A percentile compares a stretch with the other conserved stretches of the same genome.
Conservation (phyloP, 192 early-diverging fungal genomes). For the Podila clonocystis region DNA sequence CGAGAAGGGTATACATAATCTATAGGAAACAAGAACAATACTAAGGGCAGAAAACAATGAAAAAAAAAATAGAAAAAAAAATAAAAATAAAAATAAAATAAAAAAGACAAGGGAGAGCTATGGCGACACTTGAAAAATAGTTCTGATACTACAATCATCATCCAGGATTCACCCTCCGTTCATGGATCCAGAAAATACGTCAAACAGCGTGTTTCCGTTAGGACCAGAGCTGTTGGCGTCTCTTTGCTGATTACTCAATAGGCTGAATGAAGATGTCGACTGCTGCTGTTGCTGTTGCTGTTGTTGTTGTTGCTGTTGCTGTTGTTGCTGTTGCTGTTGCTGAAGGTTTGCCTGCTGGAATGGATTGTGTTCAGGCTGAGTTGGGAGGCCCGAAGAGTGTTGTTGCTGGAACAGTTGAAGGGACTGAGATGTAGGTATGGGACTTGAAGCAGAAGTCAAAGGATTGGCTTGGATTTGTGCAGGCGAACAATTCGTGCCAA, state of each 20-base stretch:
- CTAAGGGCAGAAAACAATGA: too few relatives aligned
- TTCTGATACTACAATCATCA: too few relatives aligned
- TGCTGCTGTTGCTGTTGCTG: neutral
- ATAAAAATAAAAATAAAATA: neutral
- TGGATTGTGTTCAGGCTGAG: neutral
- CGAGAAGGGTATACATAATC: too few relatives aligned
- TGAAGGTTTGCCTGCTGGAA: neutral
- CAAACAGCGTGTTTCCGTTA: too few relatives aligned
- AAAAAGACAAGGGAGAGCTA: neutral
- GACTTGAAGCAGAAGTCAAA: neutral
- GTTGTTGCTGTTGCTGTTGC: neutral
- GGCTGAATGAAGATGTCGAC: too few relatives aligned
- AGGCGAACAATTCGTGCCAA: neutral
- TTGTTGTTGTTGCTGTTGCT: neutral
- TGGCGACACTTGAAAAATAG: too few relatives aligned
- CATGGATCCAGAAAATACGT: too few relatives aligned
- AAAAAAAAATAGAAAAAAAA: neutral
- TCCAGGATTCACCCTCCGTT: too few relatives aligned
- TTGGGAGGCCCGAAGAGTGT: neutral
- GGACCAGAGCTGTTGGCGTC: too few relatives aligned
- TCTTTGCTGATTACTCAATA: too few relatives aligned
- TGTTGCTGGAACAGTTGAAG: constrained; percentile 22
- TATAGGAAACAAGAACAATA: neutral
- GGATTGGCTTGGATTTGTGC: neutral
- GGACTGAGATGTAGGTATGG: neutral